Conservation (phyloP, 257 asterid genomes). For the Solanum clarkiae region DNA sequence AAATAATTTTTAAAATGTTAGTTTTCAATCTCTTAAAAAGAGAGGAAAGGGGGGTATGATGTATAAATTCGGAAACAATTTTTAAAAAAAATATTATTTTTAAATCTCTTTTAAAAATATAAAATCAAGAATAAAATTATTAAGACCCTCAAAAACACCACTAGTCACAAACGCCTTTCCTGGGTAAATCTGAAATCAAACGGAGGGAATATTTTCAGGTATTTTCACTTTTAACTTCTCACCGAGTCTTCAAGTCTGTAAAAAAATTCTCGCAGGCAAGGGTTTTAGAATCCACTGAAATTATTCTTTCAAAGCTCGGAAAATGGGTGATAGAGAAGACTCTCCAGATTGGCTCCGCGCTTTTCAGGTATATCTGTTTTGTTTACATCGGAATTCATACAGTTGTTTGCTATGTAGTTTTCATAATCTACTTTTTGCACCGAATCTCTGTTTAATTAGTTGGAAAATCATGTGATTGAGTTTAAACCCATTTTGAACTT, state of each 20-base stretch:
- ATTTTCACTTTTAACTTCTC: no score
- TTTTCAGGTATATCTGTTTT: constrained; percentile 38
- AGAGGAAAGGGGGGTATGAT: no score
- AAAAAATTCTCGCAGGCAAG: neutral
- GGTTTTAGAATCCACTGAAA: neutral
- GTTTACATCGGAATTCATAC: neutral
- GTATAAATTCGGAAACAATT: no score
- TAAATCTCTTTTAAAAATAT: neutral
- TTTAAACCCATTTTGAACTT: neutral
- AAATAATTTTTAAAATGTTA: neutral
- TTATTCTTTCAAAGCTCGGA: neutral
- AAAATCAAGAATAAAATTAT: neutral
- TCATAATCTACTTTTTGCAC: neutral
- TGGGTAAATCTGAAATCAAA: neutral
- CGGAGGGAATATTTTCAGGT: neutral
- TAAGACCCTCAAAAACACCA: neutral
- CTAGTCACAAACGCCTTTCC: neutral
- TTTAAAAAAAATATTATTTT: no score
- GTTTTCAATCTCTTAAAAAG: no score
- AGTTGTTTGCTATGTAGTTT: neutral
- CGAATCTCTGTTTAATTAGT: neutral
- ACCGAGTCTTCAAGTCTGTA: no score
- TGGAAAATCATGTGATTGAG: neutral
- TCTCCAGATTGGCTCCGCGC: constrained; percentile 91
- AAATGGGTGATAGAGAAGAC: constrained; percentile 52